Evolutionary conservation across 2,329 filamentous ascomycete genomes (phyloP).

Genomic region (Dothiorella sarmentorum): DNA sequence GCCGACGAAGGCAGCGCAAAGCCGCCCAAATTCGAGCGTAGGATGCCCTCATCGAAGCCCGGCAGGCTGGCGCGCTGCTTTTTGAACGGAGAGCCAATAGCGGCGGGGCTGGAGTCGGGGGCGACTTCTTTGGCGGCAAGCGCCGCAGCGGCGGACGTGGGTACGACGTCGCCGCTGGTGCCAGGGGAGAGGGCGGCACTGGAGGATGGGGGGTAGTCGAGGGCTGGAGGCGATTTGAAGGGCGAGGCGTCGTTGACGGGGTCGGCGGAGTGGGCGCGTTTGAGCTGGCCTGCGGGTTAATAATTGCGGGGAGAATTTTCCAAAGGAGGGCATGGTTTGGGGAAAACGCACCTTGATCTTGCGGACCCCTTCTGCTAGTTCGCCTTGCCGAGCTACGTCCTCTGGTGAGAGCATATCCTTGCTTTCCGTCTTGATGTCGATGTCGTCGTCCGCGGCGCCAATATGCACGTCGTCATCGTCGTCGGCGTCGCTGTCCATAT

Average conservation of each 20-base stretch:
- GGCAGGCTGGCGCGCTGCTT: conserved; percentile 65
- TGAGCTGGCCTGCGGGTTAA: conserved; percentile 57
- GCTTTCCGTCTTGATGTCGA: conserved; percentile 59
- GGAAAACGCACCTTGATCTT: conserved; percentile 66
- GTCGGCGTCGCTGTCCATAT: conserved; percentile 75
- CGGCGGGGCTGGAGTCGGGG: conserved; percentile 47
- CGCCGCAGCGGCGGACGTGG: neutral
- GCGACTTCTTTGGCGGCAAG: conserved; percentile 37
- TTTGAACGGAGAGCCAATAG: conserved; percentile 70
- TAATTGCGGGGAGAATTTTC: conserved; percentile 10
- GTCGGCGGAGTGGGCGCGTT: conserved; percentile 74
- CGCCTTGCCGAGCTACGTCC: conserved; percentile 67
- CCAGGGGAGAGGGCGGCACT: conserved; percentile 25
- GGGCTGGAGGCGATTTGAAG: conserved; percentile 19
- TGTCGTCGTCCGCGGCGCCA: conserved; percentile 54
- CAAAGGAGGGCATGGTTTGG: neutral
- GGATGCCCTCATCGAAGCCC: conserved; percentile 41
- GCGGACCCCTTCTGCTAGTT: conserved; percentile 75
- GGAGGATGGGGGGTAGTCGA: conserved; percentile 19
- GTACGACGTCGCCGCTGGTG: conserved; percentile 24
- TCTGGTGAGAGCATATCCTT: conserved; percentile 60
- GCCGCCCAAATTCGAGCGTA: neutral
- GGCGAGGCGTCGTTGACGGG: conserved; percentile 48
- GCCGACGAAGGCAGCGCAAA: neutral
- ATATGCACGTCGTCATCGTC: conserved; percentile 60